These are phyloP conservation scores for Plasmopara muralis DNA, from an alignment of 352 stramenopile genomes.

Conservation along the genomic window DNA sequence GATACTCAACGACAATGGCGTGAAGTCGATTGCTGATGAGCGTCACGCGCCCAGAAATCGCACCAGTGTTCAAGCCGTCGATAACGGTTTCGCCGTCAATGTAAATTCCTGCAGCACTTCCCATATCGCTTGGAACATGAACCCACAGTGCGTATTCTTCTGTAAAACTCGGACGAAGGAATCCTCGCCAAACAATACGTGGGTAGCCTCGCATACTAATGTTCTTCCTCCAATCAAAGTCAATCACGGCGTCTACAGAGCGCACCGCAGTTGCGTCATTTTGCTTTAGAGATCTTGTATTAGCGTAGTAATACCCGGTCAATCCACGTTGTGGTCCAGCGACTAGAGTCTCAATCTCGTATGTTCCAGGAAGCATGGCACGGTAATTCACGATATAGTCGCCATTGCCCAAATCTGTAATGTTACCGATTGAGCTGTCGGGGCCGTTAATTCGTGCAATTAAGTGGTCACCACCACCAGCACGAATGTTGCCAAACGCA, in stretches of 20 bases:
- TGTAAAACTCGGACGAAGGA: slow-evolving; percentile 32
- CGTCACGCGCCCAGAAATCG: slow-evolving; percentile 6
- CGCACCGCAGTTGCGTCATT: slow-evolving; percentile 2
- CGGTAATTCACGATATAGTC: no score
- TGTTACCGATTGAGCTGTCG: no score
- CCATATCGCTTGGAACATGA: slow-evolving; percentile 15
- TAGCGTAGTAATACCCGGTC: no score
- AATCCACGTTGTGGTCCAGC: no score
- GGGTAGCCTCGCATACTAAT: slow-evolving; percentile 31
- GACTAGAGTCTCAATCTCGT: no score
- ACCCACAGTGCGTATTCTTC: slow-evolving; percentile 36
- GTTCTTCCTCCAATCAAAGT: slow-evolving; percentile 38
- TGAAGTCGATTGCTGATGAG: slow-evolving; percentile 29
- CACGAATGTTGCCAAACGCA: slow-evolving; percentile 36
- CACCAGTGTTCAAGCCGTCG: slow-evolving; percentile 31
- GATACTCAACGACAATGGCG: slow-evolving; percentile 44
- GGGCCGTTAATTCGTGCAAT: slow-evolving; percentile 11
- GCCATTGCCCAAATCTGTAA: no score
- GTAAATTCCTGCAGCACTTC: slow-evolving; percentile 23
- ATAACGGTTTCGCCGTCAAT: slow-evolving; percentile 30
- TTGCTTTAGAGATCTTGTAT: no score
- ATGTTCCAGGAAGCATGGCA: no score
- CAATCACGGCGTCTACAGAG: slow-evolving; percentile 27
- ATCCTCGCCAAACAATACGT: slow-evolving; percentile 34
- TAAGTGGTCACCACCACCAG: slow-evolving; percentile 32